Base-by-base conservation (phyloP, 2,329 filamentous ascomycete genomes). In the Curvularia sp. region DNA sequence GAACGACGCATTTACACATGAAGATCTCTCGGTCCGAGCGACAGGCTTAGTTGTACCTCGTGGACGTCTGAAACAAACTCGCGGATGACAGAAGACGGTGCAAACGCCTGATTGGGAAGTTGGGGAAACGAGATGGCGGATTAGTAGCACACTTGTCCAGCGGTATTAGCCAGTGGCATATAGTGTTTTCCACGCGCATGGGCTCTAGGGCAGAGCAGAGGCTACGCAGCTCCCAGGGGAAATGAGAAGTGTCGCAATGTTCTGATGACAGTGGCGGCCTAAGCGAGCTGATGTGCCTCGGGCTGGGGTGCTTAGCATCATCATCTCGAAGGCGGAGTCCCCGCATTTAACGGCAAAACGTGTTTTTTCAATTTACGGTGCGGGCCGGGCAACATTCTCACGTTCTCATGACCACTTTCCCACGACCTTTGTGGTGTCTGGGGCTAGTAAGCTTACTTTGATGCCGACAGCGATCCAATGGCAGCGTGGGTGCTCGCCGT, bases 401-500 rank as follows among this genome's bases (percentile, higher is more conserved):
- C 25, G 55, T 41, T 47, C 55, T 49, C 59, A 57, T 61, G 59
- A 61, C 30, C 48, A 18, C 7, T 28, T 25, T 49, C 19, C 23
- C 23, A 32, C 25, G 10, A 30, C 23, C 36, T 32, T 49, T 12
- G 23, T 38, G 1, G 10, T 34, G 19, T 32, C 42, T 49, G 38
- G 19, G 36, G 27, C 23, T 54, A 43, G 39, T 15, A 49, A 15
- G 36, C 28, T 41, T 34, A 13, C 10, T 18, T 34, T 15, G 1
- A 13, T 55, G 28, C 59, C 59, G 55, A 61, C 59, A 49, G 48
- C 43, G 55, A 54, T 12, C 59, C 59, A 61, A 59, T 61, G 3
- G 45, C 38, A 5, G 3, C 4, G 18, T 32, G 9, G 28, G 28
- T 15, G 18, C 34, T 3, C 13, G 19, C 2, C 21, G 41, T 15